Percentiles rank a stretch among this genome's conserved stretches.
Evolutionary conservation across 176 grass and related monocot genomes (phyloP).

Genomic region (Oryza officinalis): DNA sequence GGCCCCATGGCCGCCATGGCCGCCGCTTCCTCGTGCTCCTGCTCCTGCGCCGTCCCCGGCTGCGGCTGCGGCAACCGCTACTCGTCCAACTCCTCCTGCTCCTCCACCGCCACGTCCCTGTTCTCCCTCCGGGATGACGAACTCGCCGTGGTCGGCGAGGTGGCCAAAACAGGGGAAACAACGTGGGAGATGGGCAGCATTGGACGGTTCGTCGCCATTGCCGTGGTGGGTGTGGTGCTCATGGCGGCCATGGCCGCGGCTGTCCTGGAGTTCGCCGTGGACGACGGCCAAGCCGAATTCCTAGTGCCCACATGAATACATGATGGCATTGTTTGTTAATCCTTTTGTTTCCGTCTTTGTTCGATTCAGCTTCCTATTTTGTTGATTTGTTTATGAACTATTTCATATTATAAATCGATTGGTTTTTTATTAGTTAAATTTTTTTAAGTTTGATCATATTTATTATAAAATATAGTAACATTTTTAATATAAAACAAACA

Average conservation of each 20-base stretch:
- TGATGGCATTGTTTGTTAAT: background rate
- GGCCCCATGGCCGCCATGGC: background rate
- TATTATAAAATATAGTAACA: no score
- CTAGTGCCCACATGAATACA: constrained; percentile 34
- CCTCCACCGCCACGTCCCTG: background rate
- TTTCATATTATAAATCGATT: no score
- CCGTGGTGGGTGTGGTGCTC: background rate
- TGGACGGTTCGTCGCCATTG: constrained; percentile 17
- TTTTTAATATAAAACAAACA: no score
- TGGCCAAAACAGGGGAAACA: background rate
- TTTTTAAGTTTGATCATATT: no score
- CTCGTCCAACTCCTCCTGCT: background rate
- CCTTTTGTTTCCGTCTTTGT: background rate
- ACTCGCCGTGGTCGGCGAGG: background rate
- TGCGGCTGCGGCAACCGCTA: background rate
- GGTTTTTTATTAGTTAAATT: no score
- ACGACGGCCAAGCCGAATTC: constrained; percentile 14
- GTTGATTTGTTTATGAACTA: no score
- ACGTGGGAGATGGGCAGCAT: background rate
- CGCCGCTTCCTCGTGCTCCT: background rate
- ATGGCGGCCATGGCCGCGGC: background rate
- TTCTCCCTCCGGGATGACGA: background rate
- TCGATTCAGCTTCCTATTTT: no score
- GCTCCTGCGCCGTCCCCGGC: constrained; percentile 1
- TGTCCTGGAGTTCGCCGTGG: background rate